These are phyloP conservation scores for Massospora cicadina DNA, from an alignment of 371 early-diverging fungal genomes.

Conservation along the genomic window DNA sequence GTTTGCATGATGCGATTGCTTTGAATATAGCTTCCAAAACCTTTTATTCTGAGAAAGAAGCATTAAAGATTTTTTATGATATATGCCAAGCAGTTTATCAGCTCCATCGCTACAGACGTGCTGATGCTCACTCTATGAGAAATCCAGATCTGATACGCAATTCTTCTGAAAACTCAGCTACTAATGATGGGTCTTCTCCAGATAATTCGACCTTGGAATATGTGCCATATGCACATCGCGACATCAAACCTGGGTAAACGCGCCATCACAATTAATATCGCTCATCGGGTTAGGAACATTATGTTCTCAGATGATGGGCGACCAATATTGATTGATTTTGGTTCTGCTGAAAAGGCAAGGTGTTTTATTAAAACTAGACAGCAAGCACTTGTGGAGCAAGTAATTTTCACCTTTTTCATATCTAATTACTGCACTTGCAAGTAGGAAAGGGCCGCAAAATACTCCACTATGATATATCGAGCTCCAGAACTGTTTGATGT, in stretches of 20 bases:
- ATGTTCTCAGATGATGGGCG: constrained; percentile 39
- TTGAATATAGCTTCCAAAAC: constrained; percentile 28
- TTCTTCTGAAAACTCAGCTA: not conserved
- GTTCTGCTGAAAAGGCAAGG: constrained; percentile 40
- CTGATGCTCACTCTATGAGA: constrained; percentile 19
- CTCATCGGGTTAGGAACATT: constrained; percentile 23
- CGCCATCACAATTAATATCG: not conserved
- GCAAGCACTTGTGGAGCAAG: constrained; percentile 43
- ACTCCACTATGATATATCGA: constrained; percentile 56
- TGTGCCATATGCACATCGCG: constrained; percentile 49
- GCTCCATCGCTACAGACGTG: constrained; percentile 34
- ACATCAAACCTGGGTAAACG: constrained; percentile 56
- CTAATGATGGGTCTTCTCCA: not conserved
- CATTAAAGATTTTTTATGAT: constrained; percentile 34
- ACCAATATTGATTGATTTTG: constrained; percentile 62
- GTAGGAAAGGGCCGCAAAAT: constrained; percentile 48
- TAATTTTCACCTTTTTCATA: constrained; percentile 10
- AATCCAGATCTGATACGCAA: not conserved
- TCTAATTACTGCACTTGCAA: not conserved
- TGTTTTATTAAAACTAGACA: constrained; percentile 33
- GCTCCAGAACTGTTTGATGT: constrained; percentile 73
- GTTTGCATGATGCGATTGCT: constrained; percentile 36
- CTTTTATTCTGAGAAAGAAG: constrained; percentile 32
- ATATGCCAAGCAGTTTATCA: constrained; percentile 37
- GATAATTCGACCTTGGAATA: constrained; percentile 12